These are phyloP conservation scores for Prunus kanzakura DNA, from an alignment of 306 rosid genomes.

Conservation along the genomic window DNA sequence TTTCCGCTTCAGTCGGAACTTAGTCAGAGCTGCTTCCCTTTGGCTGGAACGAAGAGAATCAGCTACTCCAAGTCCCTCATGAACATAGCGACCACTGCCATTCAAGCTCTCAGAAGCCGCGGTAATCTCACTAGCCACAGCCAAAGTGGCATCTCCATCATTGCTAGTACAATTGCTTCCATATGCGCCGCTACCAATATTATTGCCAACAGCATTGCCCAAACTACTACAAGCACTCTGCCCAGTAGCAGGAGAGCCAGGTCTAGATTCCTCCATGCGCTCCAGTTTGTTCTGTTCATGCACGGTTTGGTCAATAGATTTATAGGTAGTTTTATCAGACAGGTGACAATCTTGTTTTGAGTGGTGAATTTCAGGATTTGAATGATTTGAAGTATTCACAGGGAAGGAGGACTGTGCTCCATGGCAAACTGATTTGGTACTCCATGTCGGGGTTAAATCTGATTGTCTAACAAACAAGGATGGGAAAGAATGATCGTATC, in stretches of 20 bases:
- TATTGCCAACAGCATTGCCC: conserved; percentile 30
- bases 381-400: conserved; percentile 23
- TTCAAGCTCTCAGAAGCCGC: conserved; percentile 27
- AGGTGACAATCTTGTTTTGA: conserved; percentile 34
- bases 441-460: conserved; percentile 23
- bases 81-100: conserved; percentile 15
- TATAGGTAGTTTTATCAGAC: conserved; percentile 31
- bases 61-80: conserved; percentile 33
- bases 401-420: conserved; percentile 42
- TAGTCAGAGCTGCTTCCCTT: conserved; percentile 73
- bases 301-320: conserved; percentile 26
- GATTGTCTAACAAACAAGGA: conserved; percentile 35
- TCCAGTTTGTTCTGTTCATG: conserved; percentile 28
- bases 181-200: conserved; percentile 15
- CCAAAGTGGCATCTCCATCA: conserved; percentile 43
- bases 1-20: conserved; percentile 65
- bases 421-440: conserved; percentile 29
- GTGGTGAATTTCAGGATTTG: conserved; percentile 33
- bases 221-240: conserved; percentile 33
- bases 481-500: conserved; percentile 31
- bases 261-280: conserved; percentile 19
- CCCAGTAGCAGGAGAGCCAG: conserved; percentile 40
- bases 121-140: conserved; percentile 22
- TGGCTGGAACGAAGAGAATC: conserved; percentile 43
- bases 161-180: conserved; percentile 42